Evolutionary conservation across 441 rosid species (phyloP).

Genomic region (Erodium texanum): DNA sequence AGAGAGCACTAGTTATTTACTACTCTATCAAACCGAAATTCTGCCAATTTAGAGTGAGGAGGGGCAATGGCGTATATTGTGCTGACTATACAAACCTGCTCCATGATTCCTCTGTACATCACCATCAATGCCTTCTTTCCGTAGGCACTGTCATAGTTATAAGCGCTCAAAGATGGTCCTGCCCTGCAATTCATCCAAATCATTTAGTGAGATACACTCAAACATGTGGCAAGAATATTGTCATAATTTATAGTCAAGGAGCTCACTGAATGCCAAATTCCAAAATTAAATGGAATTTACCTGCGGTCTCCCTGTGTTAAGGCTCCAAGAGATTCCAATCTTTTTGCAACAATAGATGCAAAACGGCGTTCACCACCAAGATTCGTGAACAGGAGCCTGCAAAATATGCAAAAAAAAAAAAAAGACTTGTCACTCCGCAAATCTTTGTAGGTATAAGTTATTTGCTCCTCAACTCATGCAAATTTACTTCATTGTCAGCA

Average conservation of each 20-base stretch:
- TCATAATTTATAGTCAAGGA: neutral
- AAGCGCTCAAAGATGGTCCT: constrained; percentile 88
- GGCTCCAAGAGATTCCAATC: constrained; percentile 95
- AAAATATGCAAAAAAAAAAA: constrained; percentile 16
- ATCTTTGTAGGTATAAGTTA: neutral
- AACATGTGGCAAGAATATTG: constrained; percentile 6
- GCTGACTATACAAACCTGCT: constrained; percentile 44
- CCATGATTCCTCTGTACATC: constrained; percentile 98
- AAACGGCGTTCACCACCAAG: constrained; percentile 99
- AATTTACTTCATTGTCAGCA: neutral
- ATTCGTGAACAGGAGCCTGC: constrained; percentile 81
- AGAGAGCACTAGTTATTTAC: constrained; percentile 24
- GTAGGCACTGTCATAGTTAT: constrained; percentile 86
- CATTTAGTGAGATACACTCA: constrained; percentile 21
- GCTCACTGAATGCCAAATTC: neutral
- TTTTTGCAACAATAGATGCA: constrained; percentile 98
- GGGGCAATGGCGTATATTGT: constrained; percentile 4
- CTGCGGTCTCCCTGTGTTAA: constrained; percentile 98
- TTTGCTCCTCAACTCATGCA: neutral
- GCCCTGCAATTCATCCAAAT: constrained; percentile 57
- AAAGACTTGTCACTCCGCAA: constrained; percentile 4
- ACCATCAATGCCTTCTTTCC: constrained; percentile 89
- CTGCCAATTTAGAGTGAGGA: constrained; percentile 11
- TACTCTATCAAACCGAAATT: constrained; percentile 7
- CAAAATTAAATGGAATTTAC: constrained; percentile 29